Evolutionary conservation across 352 stramenopile genomes (phyloP), one percentile per base, ranked within the genome.

Genomic region (Pythium myriotylum): DNA sequence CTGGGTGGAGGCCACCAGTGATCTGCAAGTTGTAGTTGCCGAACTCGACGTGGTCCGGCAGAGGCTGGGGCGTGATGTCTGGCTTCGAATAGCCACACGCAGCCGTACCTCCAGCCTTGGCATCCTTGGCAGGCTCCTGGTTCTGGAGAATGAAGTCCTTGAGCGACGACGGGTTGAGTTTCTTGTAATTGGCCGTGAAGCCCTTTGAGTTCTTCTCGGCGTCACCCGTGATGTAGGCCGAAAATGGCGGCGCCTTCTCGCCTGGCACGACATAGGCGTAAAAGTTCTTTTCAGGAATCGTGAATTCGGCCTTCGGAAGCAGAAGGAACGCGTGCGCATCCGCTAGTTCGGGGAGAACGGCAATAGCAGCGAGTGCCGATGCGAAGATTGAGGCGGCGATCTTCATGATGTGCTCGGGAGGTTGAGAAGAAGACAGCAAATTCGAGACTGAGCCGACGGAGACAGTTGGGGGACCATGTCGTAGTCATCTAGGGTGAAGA

Each of bases 261-360:
- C n/a, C n/a, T n/a, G n/a, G n/a, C n/a, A n/a, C n/a, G n/a, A n/a
- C n/a, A n/a, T n/a, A n/a, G n/a, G 42, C 42, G 24, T 53, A 72
- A 41, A 53, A 64, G 58, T 72, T 72, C 49, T 64, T 67, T 53
- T 64, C 52, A 40, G 58, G 37, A 46, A 47, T 72, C 5, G 58
- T 57, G 52, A 72, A 67, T 58, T 67, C 54, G 58, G 64, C 59
- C 53, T 72, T 58, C 4, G 64, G 64, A 2, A 72, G 64, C 24
- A 72, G 33, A 37, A 72, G 56, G 46, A 63, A 72, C 4, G 50
- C 64, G 43, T 72, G 64, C 14, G 52, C 64, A 13, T 71, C 55
- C 23, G 61, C 63, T 40, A 40, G 12, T 9, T 40, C 14, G 4
- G 51, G 51, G 4, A 58, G 33, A 8, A 48, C n/a, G n/a, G n/a